Evolutionary conservation across 495 filamentous ascomycete genomes (phyloP), one percentile per base, ranked within the genome.

Genomic region (Hypoxylon subgilvum): DNA sequence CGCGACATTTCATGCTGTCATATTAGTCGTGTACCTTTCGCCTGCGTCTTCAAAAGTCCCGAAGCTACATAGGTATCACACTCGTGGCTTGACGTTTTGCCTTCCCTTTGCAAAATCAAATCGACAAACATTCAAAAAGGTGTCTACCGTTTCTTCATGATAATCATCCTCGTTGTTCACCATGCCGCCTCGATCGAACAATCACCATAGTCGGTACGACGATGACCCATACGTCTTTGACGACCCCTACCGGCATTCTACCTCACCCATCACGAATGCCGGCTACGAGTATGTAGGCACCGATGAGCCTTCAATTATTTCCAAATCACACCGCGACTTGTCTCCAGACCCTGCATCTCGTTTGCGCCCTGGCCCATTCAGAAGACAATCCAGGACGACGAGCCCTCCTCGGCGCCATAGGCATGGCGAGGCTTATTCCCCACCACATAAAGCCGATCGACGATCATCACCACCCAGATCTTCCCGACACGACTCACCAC

Each of bases 201-300:
- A 48, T 18, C 64, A 43, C 31, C 61, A 54, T 39, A 57, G 48
- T 65, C 61, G 36, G 10, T 53, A 63, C 13, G 65, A 70, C 39
- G 65, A 70, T 43, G 64, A 70, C 41, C 65, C 65, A 21, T 68
- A 68, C 39, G 48, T 54, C 28, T 70, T 65, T 31, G 55, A 70
- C 52, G 65, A 67, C 47, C 65, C 65, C n/a, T 68, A 70, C 28
- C 62, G 56, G 21, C 46, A 65, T 56, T 56, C 61, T 23, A 65
- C 18, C 9, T 66, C 67, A 31, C 65, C 67, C 28, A 54, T 64
- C 5, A 56, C 45, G 19, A 43, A 28, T 16, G 31, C 64, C 2
- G 51, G 21, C 14, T 70, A 62, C 39, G 67, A 70, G 34, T 70
- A 70, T 46, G 41, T 70, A 16, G 67, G 65, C 27, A 68, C 67